phyloP scores from a whole-genome alignment of 208 protist genomes.

The Leishmania gerbilli region DNA sequence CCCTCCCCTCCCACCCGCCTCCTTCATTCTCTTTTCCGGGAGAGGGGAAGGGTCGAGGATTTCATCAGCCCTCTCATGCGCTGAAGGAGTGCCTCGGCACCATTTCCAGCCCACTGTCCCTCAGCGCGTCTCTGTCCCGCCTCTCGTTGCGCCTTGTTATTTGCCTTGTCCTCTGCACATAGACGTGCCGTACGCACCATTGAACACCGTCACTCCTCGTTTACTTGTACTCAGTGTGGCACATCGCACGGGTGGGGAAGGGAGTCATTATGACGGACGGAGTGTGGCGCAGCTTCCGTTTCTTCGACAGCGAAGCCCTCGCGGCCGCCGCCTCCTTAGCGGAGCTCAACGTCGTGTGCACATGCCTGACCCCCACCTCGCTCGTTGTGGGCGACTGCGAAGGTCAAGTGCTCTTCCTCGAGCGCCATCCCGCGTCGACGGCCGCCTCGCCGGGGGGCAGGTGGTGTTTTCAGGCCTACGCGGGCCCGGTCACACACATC shows the following conservation, averaged over 20 bases:
- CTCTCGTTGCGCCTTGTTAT: background rate
- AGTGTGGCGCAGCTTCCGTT: conserved; percentile 54
- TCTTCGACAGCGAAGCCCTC: conserved; percentile 60
- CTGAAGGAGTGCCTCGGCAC: too few relatives aligned
- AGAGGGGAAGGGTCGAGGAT: background rate
- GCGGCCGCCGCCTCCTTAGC: conserved; percentile 20
- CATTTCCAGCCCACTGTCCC: background rate
- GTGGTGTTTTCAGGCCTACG: conserved; percentile 81
- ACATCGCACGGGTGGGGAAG: background rate
- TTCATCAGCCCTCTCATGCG: too few relatives aligned
- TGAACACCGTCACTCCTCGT: background rate
- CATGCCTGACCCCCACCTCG: conserved; percentile 73
- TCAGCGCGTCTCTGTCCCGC: background rate
- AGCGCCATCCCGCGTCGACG: conserved; percentile 36
- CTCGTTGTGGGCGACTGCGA: conserved; percentile 86
- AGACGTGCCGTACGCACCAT: background rate
- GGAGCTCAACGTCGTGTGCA: conserved; percentile 65
- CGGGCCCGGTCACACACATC: conserved; percentile 69
- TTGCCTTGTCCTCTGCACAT: background rate
- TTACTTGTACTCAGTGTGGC: background rate
- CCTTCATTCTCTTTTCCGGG: background rate
- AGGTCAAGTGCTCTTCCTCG: conserved; percentile 75
- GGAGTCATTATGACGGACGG: conserved; percentile 16
- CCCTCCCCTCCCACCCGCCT: background rate
- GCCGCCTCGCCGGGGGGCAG: background rate